phyloP scores from a whole-genome alignment of 768 basidiomycete genomes.

The Phlebiopsis gigantea region DNA sequence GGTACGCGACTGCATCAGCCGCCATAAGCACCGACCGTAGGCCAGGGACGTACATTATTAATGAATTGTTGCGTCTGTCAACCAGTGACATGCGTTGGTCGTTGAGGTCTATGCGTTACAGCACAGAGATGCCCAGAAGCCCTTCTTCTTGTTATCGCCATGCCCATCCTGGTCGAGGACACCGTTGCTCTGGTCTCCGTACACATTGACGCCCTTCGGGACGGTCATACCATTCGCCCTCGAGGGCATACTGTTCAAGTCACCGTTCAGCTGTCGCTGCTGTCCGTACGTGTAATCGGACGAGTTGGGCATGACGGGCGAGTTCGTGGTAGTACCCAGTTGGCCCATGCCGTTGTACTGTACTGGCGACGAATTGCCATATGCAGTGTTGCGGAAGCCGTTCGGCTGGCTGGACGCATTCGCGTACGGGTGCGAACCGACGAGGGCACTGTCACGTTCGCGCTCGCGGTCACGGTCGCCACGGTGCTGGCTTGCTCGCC shows the following conservation, averaged over 20 bases:
- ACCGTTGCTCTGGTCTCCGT: slow-evolving; percentile 59
- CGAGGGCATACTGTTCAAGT: slow-evolving; percentile 50
- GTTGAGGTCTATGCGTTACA: slow-evolving; percentile 53
- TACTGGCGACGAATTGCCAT: slow-evolving; percentile 44
- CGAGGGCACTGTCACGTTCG: slow-evolving; percentile 32
- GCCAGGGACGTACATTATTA: neutral
- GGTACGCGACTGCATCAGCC: neutral
- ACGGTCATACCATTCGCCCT: slow-evolving; percentile 32
- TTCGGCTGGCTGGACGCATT: slow-evolving; percentile 47
- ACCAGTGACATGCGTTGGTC: slow-evolving; percentile 11
- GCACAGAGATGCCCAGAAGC: slow-evolving; percentile 63
- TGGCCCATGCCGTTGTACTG: slow-evolving; percentile 28
- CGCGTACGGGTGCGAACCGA: slow-evolving; percentile 69
- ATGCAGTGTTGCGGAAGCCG: slow-evolving; percentile 49
- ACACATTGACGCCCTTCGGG: slow-evolving; percentile 52
- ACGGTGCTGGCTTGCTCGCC: slow-evolving; percentile 64
- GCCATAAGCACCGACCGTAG: neutral
- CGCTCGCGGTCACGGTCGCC: slow-evolving; percentile 17
- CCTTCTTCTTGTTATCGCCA: slow-evolving; percentile 49
- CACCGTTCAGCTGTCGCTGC: slow-evolving; percentile 42
- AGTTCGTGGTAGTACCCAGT: slow-evolving; percentile 33
- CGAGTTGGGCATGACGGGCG: slow-evolving; percentile 30
- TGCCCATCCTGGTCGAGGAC: slow-evolving; percentile 61
- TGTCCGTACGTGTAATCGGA: slow-evolving; percentile 62
- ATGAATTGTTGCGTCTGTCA: slow-evolving; percentile 11